Evolutionary conservation across 495 filamentous ascomycete species (phyloP).

Genomic region (Aspergillus conjunctus): DNA sequence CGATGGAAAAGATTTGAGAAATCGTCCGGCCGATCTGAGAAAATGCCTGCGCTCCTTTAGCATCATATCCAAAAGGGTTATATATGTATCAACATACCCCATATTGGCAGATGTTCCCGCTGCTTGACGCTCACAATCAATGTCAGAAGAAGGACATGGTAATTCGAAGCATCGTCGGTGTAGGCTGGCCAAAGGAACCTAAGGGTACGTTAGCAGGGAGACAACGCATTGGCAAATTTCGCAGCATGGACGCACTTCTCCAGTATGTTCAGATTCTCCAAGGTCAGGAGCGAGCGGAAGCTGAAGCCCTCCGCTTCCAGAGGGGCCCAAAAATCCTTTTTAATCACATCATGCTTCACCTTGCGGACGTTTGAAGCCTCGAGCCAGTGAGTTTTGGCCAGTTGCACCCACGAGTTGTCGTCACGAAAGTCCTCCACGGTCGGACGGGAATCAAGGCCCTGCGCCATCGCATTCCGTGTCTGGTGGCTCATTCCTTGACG

Average conservation of each 20-base stretch:
- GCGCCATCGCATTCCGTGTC: slow-evolving; percentile 47
- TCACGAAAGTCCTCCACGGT: slow-evolving; percentile 71
- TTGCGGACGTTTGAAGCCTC: slow-evolving; percentile 65
- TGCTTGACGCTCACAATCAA: slow-evolving; percentile 86
- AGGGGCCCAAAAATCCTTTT: slow-evolving; percentile 87
- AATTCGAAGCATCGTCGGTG: slow-evolving; percentile 83
- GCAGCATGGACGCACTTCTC: slow-evolving; percentile 63
- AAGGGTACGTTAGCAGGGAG: slow-evolving; percentile 24
- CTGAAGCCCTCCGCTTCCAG: slow-evolving; percentile 79
- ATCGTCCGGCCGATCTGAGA: slow-evolving; percentile 73
- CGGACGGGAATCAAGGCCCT: slow-evolving; percentile 54
- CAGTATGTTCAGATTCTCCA: slow-evolving; percentile 89
- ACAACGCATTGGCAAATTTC: slow-evolving; percentile 8
- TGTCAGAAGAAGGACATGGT: slow-evolving; percentile 83
- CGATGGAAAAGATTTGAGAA: slow-evolving; percentile 92
- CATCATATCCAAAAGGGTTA: background rate
- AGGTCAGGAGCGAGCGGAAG: slow-evolving; percentile 72
- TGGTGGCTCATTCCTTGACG: slow-evolving; percentile 39
- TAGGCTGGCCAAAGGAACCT: slow-evolving; percentile 96
- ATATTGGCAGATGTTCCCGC: slow-evolving; percentile 82
- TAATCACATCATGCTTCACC: slow-evolving; percentile 82
- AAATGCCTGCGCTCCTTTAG: slow-evolving; percentile 58
- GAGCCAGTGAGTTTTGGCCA: slow-evolving; percentile 86
- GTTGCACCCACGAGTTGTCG: slow-evolving; percentile 76
- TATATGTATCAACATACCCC: slow-evolving; percentile 58